A percentile compares a stretch with the other conserved stretches of the same genome.
Evolutionary conservation across 2,329 filamentous ascomycete species (phyloP).

Genomic region (Nectriaceae sp.): DNA sequence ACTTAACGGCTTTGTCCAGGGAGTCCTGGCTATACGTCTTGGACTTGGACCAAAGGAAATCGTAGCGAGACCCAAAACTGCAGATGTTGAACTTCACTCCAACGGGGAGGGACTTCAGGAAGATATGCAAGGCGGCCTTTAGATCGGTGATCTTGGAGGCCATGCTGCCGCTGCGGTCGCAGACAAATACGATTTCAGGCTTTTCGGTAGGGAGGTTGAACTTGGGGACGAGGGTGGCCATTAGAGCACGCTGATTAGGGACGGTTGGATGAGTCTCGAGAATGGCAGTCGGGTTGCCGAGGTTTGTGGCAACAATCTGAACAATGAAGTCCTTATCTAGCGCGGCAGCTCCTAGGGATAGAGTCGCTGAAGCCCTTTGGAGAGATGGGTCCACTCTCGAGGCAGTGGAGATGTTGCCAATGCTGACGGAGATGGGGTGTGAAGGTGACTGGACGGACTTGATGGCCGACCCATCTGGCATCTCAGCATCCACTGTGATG

Average conservation of each 20-base stretch:
- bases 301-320: constrained; percentile 61
- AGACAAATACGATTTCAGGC: constrained; percentile 71
- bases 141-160: constrained; percentile 53
- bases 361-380: constrained; percentile 62
- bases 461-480: constrained; percentile 58
- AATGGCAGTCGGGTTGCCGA: constrained; percentile 62
- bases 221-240: constrained; percentile 71
- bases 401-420: constrained; percentile 55
- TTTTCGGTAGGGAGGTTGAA: constrained; percentile 59
- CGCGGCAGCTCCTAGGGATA: constrained; percentile 53
- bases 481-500: constrained; percentile 38
- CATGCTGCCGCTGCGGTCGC: constrained; percentile 73
- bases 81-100: constrained; percentile 71
- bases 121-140: constrained; percentile 58
- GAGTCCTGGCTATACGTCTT: constrained; percentile 46
- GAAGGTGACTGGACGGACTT: constrained; percentile 66
- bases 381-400: constrained; percentile 50
- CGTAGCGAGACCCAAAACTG: constrained; percentile 57
- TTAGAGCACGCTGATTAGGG: constrained; percentile 63
- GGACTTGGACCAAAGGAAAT: constrained; percentile 52
- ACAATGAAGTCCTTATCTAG: constrained; percentile 69
- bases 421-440: constrained; percentile 65
- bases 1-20: constrained; percentile 42
- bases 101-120: constrained; percentile 65
- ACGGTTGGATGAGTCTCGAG: constrained; percentile 66